A percentile compares a stretch with the other conserved stretches of the same genome.
Conservation (phyloP, 345 rosid species). For the Abelmoschus esculentus region DNA sequence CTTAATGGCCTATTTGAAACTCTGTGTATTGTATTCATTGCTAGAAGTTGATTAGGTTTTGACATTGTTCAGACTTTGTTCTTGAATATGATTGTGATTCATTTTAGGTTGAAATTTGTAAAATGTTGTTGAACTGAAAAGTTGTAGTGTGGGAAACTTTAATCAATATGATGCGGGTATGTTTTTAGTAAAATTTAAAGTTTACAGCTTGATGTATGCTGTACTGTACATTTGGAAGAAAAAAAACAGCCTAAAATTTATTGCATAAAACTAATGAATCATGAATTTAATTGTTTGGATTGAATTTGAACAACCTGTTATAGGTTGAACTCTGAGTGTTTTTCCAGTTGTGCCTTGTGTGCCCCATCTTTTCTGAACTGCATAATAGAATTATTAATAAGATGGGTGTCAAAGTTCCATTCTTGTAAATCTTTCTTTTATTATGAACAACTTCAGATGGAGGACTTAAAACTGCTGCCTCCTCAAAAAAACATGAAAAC, state of each 20-base stretch:
- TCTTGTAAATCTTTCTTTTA: neutral
- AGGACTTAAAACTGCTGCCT: constrained; percentile 11
- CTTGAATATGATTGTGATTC: neutral
- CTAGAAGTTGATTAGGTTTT: neutral
- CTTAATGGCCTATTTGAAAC: neutral
- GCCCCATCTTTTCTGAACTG: neutral
- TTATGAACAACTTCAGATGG: neutral
- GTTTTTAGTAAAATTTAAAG: too few species aligned
- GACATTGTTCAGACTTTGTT: neutral
- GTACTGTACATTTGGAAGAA: neutral
- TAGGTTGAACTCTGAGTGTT: neutral
- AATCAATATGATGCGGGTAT: too few species aligned
- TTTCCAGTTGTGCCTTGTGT: neutral
- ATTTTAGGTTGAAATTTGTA: neutral
- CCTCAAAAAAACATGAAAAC: constrained; percentile 21
- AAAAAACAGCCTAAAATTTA: neutral
- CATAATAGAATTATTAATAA: neutral
- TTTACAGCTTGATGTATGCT: too few species aligned
- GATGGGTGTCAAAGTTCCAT: neutral
- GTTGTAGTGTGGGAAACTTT: too few species aligned
- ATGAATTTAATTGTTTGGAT: neutral
- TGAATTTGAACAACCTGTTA: neutral
- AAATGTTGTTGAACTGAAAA: neutral
- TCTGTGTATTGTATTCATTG: too few species aligned
- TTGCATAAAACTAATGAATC: neutral